Percentiles rank a stretch among this genome's conserved stretches.
Conservation (phyloP, 2,329 filamentous ascomycete genomes). For the Claviceps maximensis region DNA sequence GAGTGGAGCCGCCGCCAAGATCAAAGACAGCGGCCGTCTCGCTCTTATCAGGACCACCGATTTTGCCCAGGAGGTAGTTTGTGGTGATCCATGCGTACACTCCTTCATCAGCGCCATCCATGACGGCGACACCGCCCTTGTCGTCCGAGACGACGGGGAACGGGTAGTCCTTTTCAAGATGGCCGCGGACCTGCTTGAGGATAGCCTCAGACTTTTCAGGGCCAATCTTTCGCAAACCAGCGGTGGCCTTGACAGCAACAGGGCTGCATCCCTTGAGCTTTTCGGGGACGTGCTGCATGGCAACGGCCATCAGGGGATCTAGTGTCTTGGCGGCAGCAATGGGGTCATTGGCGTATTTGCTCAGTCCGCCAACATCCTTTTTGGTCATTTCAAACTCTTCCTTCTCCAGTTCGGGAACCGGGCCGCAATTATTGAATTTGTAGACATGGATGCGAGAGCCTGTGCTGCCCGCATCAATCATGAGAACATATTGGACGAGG, state of each 20-base stretch:
- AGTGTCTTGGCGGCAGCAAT: slow-evolving; percentile 80
- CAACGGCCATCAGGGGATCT: slow-evolving; percentile 76
- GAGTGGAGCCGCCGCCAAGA: slow-evolving; percentile 89
- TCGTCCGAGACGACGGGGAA: slow-evolving; percentile 85
- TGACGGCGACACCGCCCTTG: slow-evolving; percentile 82
- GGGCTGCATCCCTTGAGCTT: slow-evolving; percentile 85
- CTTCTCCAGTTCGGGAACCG: slow-evolving; percentile 84
- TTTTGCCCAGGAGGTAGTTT: slow-evolving; percentile 96
- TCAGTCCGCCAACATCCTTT: slow-evolving; percentile 72
- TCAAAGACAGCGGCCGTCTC: slow-evolving; percentile 93
- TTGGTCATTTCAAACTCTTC: slow-evolving; percentile 92
- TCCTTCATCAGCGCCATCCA: slow-evolving; percentile 94
- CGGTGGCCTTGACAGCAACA: slow-evolving; percentile 94
- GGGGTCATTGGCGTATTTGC: slow-evolving; percentile 75
- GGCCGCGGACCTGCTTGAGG: slow-evolving; percentile 66
- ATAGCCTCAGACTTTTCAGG: slow-evolving; percentile 70
- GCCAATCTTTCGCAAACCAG: slow-evolving; percentile 79
- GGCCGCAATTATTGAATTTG: slow-evolving; percentile 96
- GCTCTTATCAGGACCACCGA: slow-evolving; percentile 79
- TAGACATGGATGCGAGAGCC: slow-evolving; percentile 97
- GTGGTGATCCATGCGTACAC: slow-evolving; percentile 99
- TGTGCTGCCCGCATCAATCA: slow-evolving; percentile 97
- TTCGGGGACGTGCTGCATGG: slow-evolving; percentile 72
- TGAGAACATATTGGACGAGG: slow-evolving; percentile 91
- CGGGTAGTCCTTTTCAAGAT: slow-evolving; percentile 79